Conservation (phyloP, 2,329 filamentous ascomycete genomes). For the Xylariaceae sp. region DNA sequence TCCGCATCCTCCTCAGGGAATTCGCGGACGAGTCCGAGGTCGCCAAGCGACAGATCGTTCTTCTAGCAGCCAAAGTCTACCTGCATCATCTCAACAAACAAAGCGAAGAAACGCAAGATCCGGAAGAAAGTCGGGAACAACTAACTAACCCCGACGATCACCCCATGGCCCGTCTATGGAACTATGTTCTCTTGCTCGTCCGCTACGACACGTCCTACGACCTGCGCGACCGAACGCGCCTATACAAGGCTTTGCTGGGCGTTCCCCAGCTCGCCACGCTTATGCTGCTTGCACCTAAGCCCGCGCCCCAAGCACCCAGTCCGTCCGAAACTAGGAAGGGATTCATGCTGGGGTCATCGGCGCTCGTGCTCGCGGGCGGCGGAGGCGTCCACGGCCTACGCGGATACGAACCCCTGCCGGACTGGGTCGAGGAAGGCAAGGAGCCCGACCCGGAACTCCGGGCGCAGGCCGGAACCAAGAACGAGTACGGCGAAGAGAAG, state of each 20-base stretch:
- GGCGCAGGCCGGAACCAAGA: slow-evolving; percentile 38
- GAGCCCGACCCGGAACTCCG: slow-evolving; percentile 79
- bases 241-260: slow-evolving; percentile 83
- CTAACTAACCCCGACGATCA: slow-evolving; percentile 56
- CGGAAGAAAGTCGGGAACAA: slow-evolving; percentile 38
- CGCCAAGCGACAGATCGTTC: slow-evolving; percentile 87
- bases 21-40: slow-evolving; percentile 83
- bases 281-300: slow-evolving; percentile 90
- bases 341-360: slow-evolving; percentile 80
- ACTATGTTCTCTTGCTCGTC: slow-evolving; percentile 80
- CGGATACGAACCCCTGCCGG: slow-evolving; percentile 79
- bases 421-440: slow-evolving; percentile 79
- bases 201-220: slow-evolving; percentile 96
- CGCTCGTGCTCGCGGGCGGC: slow-evolving; percentile 79
- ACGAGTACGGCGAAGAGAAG: slow-evolving; percentile 44
- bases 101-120: slow-evolving; percentile 42
- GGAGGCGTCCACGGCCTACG: slow-evolving; percentile 72
- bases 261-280: slow-evolving; percentile 87
- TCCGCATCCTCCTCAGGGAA: slow-evolving; percentile 83
- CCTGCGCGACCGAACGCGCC: slow-evolving; percentile 83
- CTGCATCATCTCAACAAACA: slow-evolving; percentile 79
- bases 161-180: slow-evolving; percentile 77
- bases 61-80: slow-evolving; percentile 96
- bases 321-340: slow-evolving; percentile 82
- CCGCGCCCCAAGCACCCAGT: slow-evolving; percentile 85